These are phyloP conservation scores for Paraurostyla sp. DNA, from an alignment of 73 alveolate species.

Conservation along the genomic window DNA sequence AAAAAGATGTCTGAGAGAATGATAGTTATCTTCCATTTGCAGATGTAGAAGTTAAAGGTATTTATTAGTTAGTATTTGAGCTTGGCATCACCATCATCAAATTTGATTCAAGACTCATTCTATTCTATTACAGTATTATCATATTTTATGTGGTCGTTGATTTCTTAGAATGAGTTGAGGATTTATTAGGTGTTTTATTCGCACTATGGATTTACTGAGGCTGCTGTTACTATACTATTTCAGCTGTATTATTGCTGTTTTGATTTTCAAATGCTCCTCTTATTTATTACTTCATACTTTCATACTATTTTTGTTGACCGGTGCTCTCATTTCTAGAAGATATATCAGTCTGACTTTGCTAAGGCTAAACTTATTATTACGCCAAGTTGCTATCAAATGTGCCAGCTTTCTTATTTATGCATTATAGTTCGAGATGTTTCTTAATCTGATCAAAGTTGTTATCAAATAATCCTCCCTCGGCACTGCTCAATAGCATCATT, in stretches of 20 bases:
- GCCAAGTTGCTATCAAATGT: neutral
- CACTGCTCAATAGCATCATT: neutral
- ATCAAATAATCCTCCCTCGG: conserved; percentile 13
- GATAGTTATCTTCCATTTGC: conserved; percentile 49
- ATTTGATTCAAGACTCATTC: conserved; percentile 48
- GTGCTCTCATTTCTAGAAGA: conserved; percentile 6
- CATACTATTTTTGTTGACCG: neutral
- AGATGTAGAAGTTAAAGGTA: conserved; percentile 28
- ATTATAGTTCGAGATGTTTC: conserved; percentile 39
- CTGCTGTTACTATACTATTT: no score
- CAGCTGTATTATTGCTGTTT: no score
- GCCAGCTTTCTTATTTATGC: neutral
- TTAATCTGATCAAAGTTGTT: conserved; percentile 51
- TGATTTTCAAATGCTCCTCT: conserved; percentile 13
- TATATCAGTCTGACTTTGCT: no score
- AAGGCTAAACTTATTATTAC: no score
- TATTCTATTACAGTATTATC: neutral
- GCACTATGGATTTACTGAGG: conserved; percentile 20
- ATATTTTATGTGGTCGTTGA: neutral
- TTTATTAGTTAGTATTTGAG: neutral
- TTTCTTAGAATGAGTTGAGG: conserved; percentile 39
- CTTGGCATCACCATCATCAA: neutral
- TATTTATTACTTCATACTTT: conserved; percentile 12
- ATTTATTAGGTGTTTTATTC: conserved; percentile 31
- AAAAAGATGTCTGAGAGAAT: conserved; percentile 39